These are phyloP conservation scores for Edaphochlamys debaryana DNA, from an alignment of 139 green algal genomes.

Conservation along the genomic window DNA sequence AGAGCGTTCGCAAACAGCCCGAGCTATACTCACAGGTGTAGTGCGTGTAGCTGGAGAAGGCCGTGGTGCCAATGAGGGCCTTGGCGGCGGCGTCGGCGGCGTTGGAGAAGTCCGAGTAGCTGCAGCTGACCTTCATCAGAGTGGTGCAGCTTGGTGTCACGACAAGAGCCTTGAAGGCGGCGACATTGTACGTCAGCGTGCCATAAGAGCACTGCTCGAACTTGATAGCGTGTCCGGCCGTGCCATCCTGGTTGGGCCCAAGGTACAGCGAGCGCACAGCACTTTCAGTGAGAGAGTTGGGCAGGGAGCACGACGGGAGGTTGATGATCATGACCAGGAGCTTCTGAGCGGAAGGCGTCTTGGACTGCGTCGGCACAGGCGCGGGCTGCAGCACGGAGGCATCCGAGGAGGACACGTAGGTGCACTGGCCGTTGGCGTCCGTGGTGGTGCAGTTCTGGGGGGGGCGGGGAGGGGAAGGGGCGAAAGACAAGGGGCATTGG, in stretches of 20 bases:
- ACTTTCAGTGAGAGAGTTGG: no score
- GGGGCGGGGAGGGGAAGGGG: no score
- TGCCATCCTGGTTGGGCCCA: not conserved
- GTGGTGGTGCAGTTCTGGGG: not conserved
- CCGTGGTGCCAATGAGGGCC: not conserved
- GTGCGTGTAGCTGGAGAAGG: constrained; percentile 1
- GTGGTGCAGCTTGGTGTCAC: not conserved
- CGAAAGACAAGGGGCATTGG: no score
- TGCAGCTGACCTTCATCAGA: not conserved
- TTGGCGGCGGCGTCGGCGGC: not conserved
- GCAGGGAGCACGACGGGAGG: not conserved
- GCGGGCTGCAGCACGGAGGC: not conserved
- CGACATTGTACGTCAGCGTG: not conserved
- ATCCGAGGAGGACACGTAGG: not conserved
- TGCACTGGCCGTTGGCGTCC: not conserved
- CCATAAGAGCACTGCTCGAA: constrained; percentile 32
- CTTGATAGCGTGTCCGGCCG: not conserved
- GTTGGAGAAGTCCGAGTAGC: not conserved
- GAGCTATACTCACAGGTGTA: no score
- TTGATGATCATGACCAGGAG: constrained; percentile 3
- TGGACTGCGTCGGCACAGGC: not conserved
- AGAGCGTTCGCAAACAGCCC: no score
- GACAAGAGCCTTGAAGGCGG: not conserved
- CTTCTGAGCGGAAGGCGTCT: not conserved
- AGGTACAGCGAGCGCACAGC: not conserved